Percentiles rank a stretch among this genome's conserved stretches.
Evolutionary conservation across 108 stramenopile species (phyloP).

Genomic region (Epithemia pelagica): DNA sequence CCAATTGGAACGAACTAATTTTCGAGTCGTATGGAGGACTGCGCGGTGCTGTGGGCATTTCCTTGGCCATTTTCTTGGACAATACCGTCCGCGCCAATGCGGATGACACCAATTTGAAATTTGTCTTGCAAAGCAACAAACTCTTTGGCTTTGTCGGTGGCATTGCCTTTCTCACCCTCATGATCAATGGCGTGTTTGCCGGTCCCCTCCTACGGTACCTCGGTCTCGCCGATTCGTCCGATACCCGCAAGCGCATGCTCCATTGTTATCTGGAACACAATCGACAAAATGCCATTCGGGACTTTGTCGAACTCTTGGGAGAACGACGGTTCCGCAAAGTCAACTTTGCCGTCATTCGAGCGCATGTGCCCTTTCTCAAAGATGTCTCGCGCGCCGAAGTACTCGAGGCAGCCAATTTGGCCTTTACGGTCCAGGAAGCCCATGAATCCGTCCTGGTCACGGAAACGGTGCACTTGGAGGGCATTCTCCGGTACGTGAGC

Average conservation of each 20-base stretch:
- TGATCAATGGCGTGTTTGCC: constrained; percentile 46
- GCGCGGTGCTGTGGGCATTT: constrained; percentile 48
- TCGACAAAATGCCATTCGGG: constrained; percentile 21
- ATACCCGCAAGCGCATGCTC: constrained; percentile 38
- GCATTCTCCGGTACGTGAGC: constrained; percentile 35
- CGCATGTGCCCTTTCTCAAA: constrained; percentile 42
- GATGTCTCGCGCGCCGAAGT: constrained; percentile 45
- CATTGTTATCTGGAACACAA: constrained; percentile 17
- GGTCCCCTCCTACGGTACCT: constrained; percentile 46
- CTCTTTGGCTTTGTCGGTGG: constrained; percentile 42
- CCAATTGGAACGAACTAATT: constrained; percentile 27
- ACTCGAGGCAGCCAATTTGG: constrained; percentile 25
- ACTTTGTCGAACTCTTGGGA: constrained; percentile 38
- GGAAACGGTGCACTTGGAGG: constrained; percentile 27
- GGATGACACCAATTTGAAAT: constrained; percentile 6
- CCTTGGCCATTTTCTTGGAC: constrained; percentile 34
- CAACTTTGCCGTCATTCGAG: constrained; percentile 47
- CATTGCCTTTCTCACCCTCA: constrained; percentile 45
- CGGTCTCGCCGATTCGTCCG: constrained; percentile 45
- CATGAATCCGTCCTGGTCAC: constrained; percentile 19
- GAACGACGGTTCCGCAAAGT: constrained; percentile 37
- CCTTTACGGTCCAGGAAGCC: constrained; percentile 20
- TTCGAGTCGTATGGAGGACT: constrained; percentile 53
- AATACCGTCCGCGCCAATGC: constrained; percentile 16
- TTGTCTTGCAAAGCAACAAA: constrained; percentile 13